Percentiles rank a stretch among this genome's conserved stretches.
phyloP scores from a whole-genome alignment of 495 filamentous ascomycete genomes.

The Aspergillus avenaceus region DNA sequence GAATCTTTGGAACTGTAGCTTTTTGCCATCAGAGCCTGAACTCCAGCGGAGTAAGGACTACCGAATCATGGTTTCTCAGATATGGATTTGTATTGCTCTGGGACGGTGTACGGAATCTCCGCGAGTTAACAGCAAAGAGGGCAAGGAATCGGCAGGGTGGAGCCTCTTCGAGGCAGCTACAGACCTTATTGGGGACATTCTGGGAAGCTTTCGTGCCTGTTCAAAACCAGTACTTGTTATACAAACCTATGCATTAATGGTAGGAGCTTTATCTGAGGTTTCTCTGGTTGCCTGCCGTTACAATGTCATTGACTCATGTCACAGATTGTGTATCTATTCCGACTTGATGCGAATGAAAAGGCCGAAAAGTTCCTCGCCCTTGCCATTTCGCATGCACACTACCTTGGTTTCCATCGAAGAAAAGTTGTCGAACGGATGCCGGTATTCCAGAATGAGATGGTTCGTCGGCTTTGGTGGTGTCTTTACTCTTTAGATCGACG shows the following conservation, averaged over 20 bases:
- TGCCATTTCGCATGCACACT: conserved; percentile 22
- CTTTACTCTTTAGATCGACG: conserved; percentile 23
- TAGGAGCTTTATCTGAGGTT: conserved; percentile 8
- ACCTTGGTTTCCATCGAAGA: conserved; percentile 21
- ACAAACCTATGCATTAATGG: conserved; percentile 22
- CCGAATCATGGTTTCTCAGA: conserved; percentile 13
- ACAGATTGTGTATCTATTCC: conserved; percentile 26
- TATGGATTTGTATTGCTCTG: conserved; percentile 23
- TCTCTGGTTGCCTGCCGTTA: no score
- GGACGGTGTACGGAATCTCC: conserved; percentile 23
- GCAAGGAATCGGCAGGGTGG: conserved; percentile 24
- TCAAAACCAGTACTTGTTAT: conserved; percentile 18
- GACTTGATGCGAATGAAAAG: conserved; percentile 21
- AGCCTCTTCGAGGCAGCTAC: conserved; percentile 22
- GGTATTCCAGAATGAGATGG: conserved; percentile 15
- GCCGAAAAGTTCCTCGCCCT: conserved; percentile 27
- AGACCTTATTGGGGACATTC: conserved; percentile 21
- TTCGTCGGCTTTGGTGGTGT: conserved; percentile 24
- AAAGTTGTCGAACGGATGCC: conserved; percentile 13
- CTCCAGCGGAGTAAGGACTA: not conserved
- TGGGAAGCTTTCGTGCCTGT: conserved; percentile 17
- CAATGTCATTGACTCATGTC: no score
- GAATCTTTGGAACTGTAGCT: conserved; percentile 6
- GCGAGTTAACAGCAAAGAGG: conserved; percentile 5
- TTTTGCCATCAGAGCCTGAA: not conserved